These are phyloP conservation scores for Lactifluus piperatus DNA, from an alignment of 768 basidiomycete genomes.

Conservation along the genomic window DNA sequence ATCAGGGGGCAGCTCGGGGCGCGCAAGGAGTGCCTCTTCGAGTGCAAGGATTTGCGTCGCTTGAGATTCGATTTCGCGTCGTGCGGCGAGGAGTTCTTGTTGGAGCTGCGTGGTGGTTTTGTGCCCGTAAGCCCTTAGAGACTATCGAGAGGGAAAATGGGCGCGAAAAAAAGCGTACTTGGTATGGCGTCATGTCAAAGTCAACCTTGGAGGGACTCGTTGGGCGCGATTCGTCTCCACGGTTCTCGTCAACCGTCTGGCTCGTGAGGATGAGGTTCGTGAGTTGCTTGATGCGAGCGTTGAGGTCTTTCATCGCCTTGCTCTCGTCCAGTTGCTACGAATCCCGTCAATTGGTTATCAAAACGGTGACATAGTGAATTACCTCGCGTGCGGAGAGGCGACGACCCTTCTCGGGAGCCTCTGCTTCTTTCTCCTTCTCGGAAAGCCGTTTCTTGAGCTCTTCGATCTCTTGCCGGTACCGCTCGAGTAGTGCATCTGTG, in stretches of 20 bases:
- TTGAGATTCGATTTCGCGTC: constrained; percentile 72
- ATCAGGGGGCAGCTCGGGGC: constrained; percentile 55
- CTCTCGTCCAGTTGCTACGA: constrained; percentile 74
- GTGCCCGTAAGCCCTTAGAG: background rate
- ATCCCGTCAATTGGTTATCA: constrained; percentile 3
- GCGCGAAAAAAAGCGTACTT: constrained; percentile 37
- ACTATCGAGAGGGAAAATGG: background rate
- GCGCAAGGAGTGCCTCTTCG: constrained; percentile 64
- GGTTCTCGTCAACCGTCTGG: constrained; percentile 64
- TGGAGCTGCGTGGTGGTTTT: constrained; percentile 58
- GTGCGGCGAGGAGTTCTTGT: constrained; percentile 76
- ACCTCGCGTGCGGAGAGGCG: constrained; percentile 41
- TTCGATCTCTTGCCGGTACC: constrained; percentile 92
- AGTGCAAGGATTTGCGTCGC: constrained; percentile 77
- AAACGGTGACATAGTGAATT: background rate
- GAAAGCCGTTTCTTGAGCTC: constrained; percentile 67
- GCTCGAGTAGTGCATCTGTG: constrained; percentile 86
- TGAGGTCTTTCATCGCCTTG: constrained; percentile 77
- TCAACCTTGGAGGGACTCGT: constrained; percentile 82
- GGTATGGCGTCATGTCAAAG: constrained; percentile 83
- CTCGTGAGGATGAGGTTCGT: constrained; percentile 83
- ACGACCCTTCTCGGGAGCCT: constrained; percentile 39
- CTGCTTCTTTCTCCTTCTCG: constrained; percentile 50
- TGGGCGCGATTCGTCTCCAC: constrained; percentile 65
- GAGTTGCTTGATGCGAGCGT: constrained; percentile 69